These are phyloP conservation scores for Boletus calvinii DNA, from an alignment of 1,284 basidiomycete species.

Conservation along the genomic window DNA sequence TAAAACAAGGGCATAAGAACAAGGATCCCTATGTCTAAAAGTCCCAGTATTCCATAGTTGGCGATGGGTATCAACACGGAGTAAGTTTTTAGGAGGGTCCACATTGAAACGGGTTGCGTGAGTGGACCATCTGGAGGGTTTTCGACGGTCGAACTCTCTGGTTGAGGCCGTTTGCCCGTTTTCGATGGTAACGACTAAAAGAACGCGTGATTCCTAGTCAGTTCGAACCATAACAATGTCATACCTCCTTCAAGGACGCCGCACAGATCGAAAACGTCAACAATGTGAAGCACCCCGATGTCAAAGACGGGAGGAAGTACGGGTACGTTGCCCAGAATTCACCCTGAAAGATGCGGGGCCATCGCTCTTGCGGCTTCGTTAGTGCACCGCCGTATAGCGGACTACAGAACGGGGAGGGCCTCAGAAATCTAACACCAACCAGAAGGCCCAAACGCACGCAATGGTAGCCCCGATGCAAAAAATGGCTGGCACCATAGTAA, in stretches of 20 bases:
- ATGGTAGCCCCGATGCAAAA: constrained; percentile 28
- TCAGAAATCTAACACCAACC: constrained; percentile 34
- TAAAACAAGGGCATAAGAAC: constrained; percentile 68
- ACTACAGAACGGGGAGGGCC: constrained; percentile 43
- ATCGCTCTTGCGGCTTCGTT: constrained; percentile 46
- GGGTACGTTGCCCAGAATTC: constrained; percentile 53
- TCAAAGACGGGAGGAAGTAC: constrained; percentile 54
- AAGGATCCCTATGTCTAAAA: constrained; percentile 64
- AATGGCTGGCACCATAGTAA: constrained; percentile 25
- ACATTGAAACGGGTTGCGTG: constrained; percentile 35
- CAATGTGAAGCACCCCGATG: constrained; percentile 58
- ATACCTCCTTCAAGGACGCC: constrained; percentile 57
- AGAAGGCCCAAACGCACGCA: constrained; percentile 23
- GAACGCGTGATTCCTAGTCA: neutral
- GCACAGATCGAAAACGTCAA: constrained; percentile 54
- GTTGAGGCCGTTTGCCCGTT: neutral
- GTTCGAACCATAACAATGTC: constrained; percentile 24
- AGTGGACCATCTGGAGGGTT: neutral
- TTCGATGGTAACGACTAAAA: constrained; percentile 19
- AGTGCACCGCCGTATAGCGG: constrained; percentile 50
- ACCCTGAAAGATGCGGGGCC: constrained; percentile 43
- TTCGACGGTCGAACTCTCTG: neutral
- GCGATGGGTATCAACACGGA: constrained; percentile 59
- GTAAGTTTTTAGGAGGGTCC: constrained; percentile 32
- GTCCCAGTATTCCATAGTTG: constrained; percentile 64